A percentile compares a stretch with the other conserved stretches of the same genome.
These are phyloP conservation scores for Aspergillus ibericus DNA, from an alignment of 2,329 filamentous ascomycete species.

Conservation along the genomic window DNA sequence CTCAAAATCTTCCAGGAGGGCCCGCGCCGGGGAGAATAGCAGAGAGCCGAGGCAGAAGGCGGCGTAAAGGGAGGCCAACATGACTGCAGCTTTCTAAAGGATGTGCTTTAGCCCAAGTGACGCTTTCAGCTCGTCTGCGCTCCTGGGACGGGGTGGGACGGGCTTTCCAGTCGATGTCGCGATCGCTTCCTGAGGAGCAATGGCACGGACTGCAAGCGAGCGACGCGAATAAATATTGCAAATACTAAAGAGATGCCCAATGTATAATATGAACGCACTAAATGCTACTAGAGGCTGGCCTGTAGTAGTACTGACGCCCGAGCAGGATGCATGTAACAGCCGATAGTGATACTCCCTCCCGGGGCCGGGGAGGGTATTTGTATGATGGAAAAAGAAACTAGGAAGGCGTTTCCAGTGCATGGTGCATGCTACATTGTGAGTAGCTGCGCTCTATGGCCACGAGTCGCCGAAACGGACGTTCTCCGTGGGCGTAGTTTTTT, in stretches of 20 bases:
- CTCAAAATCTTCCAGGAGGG: constrained; percentile 64
- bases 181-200: background rate
- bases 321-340: background rate
- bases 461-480: background rate
- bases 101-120: background rate
- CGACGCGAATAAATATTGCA: background rate
- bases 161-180: background rate
- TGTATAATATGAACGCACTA: background rate
- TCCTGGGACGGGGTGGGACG: background rate
- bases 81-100: background rate
- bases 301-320: background rate
- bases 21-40: constrained; percentile 1
- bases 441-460: background rate
- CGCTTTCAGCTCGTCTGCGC: background rate
- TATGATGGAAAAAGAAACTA: background rate
- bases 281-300: background rate
- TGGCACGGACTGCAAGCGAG: background rate
- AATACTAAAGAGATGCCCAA: background rate
- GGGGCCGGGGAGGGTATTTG: background rate
- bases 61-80: background rate
- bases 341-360: background rate
- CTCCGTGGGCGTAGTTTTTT: background rate
- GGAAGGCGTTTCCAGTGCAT: background rate
- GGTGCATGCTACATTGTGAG: background rate
- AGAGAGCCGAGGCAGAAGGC: constrained; percentile 4